phyloP scores from a whole-genome alignment of 441 rosid genomes.

The Iberis amara region DNA sequence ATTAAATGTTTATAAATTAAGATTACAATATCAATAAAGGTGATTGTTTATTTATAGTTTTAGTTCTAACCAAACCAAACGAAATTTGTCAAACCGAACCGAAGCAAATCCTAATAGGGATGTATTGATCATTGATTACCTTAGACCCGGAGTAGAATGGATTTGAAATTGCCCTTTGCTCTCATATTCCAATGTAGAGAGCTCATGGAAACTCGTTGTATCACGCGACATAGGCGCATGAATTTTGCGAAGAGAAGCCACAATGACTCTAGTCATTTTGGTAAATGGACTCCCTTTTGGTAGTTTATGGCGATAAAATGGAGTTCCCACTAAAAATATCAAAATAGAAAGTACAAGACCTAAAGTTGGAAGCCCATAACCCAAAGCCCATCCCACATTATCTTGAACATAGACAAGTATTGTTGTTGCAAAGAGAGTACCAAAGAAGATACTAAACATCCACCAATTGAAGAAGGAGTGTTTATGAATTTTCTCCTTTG shows the following conservation, averaged over 20 bases:
- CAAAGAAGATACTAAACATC: conserved; percentile 89
- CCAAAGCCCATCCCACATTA: conserved; percentile 76
- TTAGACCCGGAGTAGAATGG: conserved; percentile 51
- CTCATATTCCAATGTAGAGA: conserved; percentile 47
- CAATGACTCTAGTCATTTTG: conserved; percentile 65
- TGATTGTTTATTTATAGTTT: no score
- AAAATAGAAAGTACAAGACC: conserved; percentile 57
- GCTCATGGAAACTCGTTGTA: conserved; percentile 49
- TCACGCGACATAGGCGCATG: conserved; percentile 40
- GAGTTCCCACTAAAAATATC: conserved; percentile 67
- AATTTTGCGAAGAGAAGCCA: conserved; percentile 60
- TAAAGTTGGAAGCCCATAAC: conserved; percentile 68
- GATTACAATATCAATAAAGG: no score
- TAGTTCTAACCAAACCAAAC: no score
- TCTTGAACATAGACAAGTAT: conserved; percentile 79
- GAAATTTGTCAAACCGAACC: no score
- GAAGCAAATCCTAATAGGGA: no score
- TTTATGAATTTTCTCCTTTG: conserved; percentile 64
- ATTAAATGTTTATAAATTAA: no score
- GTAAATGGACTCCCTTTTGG: conserved; percentile 75
- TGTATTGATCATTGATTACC: conserved; percentile 31
- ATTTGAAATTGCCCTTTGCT: conserved; percentile 49
- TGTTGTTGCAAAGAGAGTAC: conserved; percentile 83
- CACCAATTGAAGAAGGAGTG: conserved; percentile 97
- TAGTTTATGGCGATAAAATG: conserved; percentile 57